Conservation (phyloP, 2,329 filamentous ascomycete genomes). For the Epichloe scottii region DNA sequence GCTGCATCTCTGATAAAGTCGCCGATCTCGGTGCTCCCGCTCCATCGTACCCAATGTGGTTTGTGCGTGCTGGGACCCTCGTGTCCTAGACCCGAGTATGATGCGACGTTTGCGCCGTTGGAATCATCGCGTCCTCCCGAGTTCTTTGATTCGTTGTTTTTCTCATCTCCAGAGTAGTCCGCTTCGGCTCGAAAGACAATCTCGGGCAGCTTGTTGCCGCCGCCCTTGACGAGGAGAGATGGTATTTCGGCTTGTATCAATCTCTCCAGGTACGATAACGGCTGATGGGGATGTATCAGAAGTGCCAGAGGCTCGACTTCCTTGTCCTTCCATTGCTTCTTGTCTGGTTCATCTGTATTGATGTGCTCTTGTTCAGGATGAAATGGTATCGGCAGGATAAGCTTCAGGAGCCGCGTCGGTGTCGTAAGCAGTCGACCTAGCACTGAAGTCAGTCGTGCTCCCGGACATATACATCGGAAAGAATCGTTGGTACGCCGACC, state of each 20-base stretch:
- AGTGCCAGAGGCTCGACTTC: slow-evolving; percentile 70
- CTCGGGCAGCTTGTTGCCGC: slow-evolving; percentile 55
- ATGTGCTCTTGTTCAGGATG: slow-evolving; percentile 26
- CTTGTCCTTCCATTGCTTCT: slow-evolving; percentile 19
- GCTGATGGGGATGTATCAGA: slow-evolving; percentile 79
- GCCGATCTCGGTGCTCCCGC: slow-evolving; percentile 75
- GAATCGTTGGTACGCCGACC: slow-evolving; percentile 11
- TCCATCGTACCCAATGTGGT: slow-evolving; percentile 68
- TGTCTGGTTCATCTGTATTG: slow-evolving; percentile 27
- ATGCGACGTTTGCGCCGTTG: slow-evolving; percentile 55
- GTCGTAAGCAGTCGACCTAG: slow-evolving; percentile 67
- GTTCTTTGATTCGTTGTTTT: not conserved
- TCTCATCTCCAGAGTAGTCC: slow-evolving; percentile 38
- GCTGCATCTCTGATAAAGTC: slow-evolving; percentile 90
- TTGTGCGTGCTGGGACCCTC: slow-evolving; percentile 37
- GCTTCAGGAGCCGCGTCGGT: slow-evolving; percentile 65
- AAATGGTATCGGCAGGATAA: slow-evolving; percentile 59
- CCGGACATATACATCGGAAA: no score
- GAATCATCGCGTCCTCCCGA: slow-evolving; percentile 17
- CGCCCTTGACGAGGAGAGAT: slow-evolving; percentile 48
- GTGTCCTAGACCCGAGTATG: slow-evolving; percentile 58
- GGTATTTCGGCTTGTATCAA: slow-evolving; percentile 82
- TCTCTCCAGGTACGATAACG: slow-evolving; percentile 78
- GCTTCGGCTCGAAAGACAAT: slow-evolving; percentile 73
- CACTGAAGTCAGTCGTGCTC: not conserved